Percentiles rank a stretch among this genome's conserved stretches.
These are phyloP conservation scores for Aegilops speltoides DNA, from an alignment of 176 grass and related monocot genomes.

Conservation along the genomic window DNA sequence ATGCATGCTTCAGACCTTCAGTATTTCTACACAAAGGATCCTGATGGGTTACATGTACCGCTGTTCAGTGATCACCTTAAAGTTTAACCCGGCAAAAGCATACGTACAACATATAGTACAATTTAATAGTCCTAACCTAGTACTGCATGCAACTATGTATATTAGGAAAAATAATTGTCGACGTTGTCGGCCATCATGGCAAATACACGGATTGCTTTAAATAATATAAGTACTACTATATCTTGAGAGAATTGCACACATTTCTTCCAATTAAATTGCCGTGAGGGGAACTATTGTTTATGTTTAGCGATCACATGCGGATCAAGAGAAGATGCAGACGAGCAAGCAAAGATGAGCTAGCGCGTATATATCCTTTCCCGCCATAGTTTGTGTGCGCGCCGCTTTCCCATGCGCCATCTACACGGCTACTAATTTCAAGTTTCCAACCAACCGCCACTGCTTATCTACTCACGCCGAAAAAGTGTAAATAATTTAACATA, in stretches of 20 bases:
- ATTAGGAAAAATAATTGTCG: too few relatives aligned
- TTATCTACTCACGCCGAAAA: background rate
- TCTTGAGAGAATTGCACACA: background rate
- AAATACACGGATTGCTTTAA: background rate
- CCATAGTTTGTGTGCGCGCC: slow-evolving; percentile 1
- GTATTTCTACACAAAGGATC: background rate
- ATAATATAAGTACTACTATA: background rate
- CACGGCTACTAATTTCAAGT: slow-evolving; percentile 8
- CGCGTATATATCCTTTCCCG: slow-evolving; percentile 12
- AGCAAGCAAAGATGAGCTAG: slow-evolving; percentile 10
- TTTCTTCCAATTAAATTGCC: background rate
- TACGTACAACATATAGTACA: background rate
- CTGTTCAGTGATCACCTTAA: background rate
- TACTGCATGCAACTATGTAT: background rate
- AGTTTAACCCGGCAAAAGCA: background rate
- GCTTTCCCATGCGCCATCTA: slow-evolving; percentile 26
- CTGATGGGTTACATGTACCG: background rate
- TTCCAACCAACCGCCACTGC: background rate
- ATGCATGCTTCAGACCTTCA: background rate
- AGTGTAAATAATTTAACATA: background rate
- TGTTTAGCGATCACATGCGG: background rate
- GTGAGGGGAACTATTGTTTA: background rate
- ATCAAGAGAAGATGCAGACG: background rate
- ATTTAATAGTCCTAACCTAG: background rate
- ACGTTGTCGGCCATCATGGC: background rate